These are phyloP conservation scores for Eryngium alpinum DNA, from an alignment of 140 eudicot genomes.

Conservation along the genomic window DNA sequence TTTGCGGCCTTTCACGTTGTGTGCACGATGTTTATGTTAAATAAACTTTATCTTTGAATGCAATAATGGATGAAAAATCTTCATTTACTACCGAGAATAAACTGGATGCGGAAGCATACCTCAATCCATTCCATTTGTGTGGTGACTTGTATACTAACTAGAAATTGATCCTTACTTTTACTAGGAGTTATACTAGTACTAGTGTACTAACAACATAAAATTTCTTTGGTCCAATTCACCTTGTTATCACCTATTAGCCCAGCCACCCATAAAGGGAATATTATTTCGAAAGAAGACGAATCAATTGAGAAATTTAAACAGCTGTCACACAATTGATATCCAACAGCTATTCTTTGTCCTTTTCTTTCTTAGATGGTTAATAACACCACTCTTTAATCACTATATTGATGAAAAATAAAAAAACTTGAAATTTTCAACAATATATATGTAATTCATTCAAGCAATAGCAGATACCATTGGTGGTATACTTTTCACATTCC, in stretches of 20 bases:
- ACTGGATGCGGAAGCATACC: no score
- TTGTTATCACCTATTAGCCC: not conserved
- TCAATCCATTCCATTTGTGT: no score
- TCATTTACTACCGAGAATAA: no score
- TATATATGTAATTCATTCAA: constrained; percentile 17
- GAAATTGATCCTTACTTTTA: not conserved
- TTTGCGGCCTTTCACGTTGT: no score
- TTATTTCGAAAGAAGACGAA: no score
- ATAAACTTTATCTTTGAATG: no score
- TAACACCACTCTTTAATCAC: not conserved
- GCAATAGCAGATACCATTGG: constrained; percentile 57
- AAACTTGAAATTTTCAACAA: not conserved
- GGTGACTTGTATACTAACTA: no score
- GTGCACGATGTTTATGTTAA: no score
- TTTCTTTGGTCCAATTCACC: not conserved
- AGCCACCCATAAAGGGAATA: not conserved
- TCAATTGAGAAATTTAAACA: not conserved
- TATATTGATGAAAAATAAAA: not conserved
- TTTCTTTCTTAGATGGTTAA: not conserved
- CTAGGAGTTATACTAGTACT: not conserved
- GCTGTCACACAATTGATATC: not conserved
- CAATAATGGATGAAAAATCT: no score
- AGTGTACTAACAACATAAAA: not conserved
- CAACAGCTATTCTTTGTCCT: not conserved
- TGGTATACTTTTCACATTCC: constrained; percentile 37